Conservation (phyloP, 345 rosid species). For the Salix viminalis region DNA sequence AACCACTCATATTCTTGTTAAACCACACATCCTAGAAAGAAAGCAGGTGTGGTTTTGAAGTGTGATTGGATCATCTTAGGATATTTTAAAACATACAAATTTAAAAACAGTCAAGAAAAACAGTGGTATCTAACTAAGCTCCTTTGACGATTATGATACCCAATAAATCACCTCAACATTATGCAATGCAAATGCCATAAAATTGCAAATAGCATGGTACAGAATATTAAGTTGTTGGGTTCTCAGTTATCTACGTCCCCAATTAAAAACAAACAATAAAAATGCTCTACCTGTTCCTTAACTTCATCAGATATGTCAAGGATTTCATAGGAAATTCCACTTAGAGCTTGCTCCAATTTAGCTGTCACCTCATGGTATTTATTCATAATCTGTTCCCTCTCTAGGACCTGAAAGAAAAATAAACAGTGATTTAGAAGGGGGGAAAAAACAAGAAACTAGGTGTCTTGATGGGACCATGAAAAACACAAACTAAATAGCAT, state of each 20-base stretch:
- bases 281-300: conserved; percentile 72
- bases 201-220: neutral
- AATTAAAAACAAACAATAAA: neutral
- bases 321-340: conserved; percentile 56
- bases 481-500: neutral
- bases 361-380: conserved; percentile 63
- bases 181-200: neutral
- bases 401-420: conserved; percentile 56
- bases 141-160: neutral
- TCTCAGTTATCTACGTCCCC: neutral
- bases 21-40: neutral
- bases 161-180: conserved; percentile 7
- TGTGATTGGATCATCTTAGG: neutral
- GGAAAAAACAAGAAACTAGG: neutral
- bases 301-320: conserved; percentile 97
- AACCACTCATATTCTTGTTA: neutral
- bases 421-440: conserved; percentile 1
- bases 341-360: conserved; percentile 64
- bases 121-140: neutral
- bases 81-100: neutral
- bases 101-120: neutral
- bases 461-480: neutral
- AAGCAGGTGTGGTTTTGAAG: neutral
- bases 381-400: conserved; percentile 70
- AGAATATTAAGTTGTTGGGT: neutral